Percentiles rank a stretch among this genome's conserved stretches.
Conservation (phyloP, 2,329 filamentous ascomycete genomes). For the Moelleriella libera region DNA sequence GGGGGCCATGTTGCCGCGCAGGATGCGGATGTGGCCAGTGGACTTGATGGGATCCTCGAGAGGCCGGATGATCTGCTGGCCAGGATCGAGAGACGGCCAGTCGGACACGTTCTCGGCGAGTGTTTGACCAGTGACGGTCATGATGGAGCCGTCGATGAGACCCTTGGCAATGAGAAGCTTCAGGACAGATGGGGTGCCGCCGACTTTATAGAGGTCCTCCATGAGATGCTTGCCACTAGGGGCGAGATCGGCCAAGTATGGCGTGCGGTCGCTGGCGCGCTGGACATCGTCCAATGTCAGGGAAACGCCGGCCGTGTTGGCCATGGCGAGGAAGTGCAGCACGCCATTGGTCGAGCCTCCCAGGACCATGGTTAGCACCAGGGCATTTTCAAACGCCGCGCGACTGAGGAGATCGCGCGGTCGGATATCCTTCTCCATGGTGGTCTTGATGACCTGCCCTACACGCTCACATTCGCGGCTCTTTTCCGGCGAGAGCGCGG, state of each 20-base stretch:
- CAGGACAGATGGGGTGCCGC: conserved; percentile 73
- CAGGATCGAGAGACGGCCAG: conserved; percentile 63
- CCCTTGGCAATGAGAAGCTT: conserved; percentile 69
- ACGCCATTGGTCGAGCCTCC: conserved; percentile 84
- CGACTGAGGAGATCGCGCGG: conserved; percentile 71
- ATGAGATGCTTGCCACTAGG: conserved; percentile 77
- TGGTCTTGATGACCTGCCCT: conserved; percentile 62
- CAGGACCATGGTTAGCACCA: conserved; percentile 84
- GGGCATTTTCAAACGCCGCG: conserved; percentile 71
- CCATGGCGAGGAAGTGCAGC: conserved; percentile 82
- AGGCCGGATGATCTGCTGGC: conserved; percentile 77
- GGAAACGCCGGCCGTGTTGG: conserved; percentile 64
- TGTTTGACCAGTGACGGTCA: conserved; percentile 74
- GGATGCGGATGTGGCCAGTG: conserved; percentile 77
- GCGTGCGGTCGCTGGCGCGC: conserved; percentile 66
- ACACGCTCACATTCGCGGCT: conserved; percentile 74
- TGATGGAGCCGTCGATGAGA: conserved; percentile 63
- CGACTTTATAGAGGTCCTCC: conserved; percentile 76
- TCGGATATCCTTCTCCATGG: conserved; percentile 71
- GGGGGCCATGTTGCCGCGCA: conserved; percentile 77
- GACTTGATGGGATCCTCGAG: conserved; percentile 61
- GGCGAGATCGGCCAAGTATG: conserved; percentile 74
- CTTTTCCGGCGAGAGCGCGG: conserved; percentile 69
- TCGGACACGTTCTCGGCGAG: conserved; percentile 67
- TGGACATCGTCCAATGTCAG: conserved; percentile 74